Conservation (phyloP, 495 filamentous ascomycete genomes). For the Podospora pseudocomata region DNA sequence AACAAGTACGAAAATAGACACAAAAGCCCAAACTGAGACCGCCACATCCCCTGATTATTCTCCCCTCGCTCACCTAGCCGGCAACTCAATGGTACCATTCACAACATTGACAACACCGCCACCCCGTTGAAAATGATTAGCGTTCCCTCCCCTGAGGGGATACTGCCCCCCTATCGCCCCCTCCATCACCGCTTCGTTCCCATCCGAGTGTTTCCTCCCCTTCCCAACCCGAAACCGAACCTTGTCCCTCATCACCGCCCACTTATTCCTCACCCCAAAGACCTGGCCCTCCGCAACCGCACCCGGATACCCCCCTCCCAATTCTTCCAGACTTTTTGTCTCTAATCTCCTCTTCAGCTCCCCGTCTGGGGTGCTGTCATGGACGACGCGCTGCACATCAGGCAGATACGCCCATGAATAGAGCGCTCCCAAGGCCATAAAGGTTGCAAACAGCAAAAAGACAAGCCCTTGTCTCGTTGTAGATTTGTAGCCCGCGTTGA, state of each 20-base stretch:
- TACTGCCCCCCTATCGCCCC: not conserved
- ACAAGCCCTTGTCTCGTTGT: constrained; percentile 31
- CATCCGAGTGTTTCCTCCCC: not conserved
- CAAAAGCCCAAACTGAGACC: not conserved
- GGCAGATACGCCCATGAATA: constrained; percentile 38
- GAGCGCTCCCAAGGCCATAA: constrained; percentile 34
- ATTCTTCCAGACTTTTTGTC: constrained; percentile 33
- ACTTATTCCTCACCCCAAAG: constrained; percentile 29
- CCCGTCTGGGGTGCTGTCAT: constrained; percentile 14
- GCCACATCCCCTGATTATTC: not conserved
- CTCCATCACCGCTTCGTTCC: not conserved
- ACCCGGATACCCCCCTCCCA: constrained; percentile 30
- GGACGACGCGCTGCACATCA: constrained; percentile 29
- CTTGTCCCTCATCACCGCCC: constrained; percentile 21
- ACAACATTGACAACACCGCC: not conserved
- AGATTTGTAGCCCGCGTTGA: constrained; percentile 32
- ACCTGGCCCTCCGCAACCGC: constrained; percentile 30
- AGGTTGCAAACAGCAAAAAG: constrained; percentile 35
- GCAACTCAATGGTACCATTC: not conserved
- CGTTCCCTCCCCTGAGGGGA: not conserved
- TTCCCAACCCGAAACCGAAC: constrained; percentile 15
- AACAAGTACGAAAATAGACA: not conserved
- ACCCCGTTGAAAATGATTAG: not conserved
- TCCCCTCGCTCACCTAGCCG: not conserved
- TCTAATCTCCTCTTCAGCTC: constrained; percentile 17